Evolutionary conservation across 1,139 yeast genomes (phyloP).

Genomic region (Ashbya aceris): DNA sequence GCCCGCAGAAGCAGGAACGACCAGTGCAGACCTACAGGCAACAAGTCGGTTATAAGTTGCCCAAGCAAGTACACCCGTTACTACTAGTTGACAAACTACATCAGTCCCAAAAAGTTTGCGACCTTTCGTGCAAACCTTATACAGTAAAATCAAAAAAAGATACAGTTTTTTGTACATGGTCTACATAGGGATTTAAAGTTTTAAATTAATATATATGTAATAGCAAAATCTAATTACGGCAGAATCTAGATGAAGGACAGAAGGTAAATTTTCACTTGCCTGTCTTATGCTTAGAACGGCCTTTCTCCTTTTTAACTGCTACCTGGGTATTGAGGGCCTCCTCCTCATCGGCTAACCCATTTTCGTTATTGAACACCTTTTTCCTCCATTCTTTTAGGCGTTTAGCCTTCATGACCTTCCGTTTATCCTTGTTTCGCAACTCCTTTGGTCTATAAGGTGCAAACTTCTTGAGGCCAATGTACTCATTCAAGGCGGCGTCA

Average conservation of each 20-base stretch:
- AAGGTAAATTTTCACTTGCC: too few relatives aligned
- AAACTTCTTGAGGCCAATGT: constrained; percentile 79
- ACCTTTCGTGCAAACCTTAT: too few relatives aligned
- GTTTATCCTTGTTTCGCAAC: constrained; percentile 62
- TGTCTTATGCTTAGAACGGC: too few relatives aligned
- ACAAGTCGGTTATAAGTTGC: constrained; percentile 9
- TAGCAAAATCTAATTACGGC: too few relatives aligned
- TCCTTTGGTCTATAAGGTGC: constrained; percentile 87
- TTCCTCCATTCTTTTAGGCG: constrained; percentile 86
- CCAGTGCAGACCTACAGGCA: constrained; percentile 8
- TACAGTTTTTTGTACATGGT: too few relatives aligned
- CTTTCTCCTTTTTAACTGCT: not conserved
- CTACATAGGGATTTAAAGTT: too few relatives aligned
- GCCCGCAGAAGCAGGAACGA: constrained; percentile 7
- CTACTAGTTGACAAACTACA: not conserved
- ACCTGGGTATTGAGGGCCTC: too few relatives aligned
- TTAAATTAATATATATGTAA: too few relatives aligned
- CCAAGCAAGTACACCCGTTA: constrained; percentile 4
- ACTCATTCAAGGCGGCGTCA: constrained; percentile 74
- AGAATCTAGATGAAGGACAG: too few relatives aligned
- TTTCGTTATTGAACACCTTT: constrained; percentile 59
- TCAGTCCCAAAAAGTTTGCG: too few relatives aligned
- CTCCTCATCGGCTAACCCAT: constrained; percentile 42
- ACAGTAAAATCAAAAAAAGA: too few relatives aligned
- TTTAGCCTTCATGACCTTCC: constrained; percentile 75